Conservation (phyloP, 768 basidiomycete species). For the Crassisporium funariophilum region DNA sequence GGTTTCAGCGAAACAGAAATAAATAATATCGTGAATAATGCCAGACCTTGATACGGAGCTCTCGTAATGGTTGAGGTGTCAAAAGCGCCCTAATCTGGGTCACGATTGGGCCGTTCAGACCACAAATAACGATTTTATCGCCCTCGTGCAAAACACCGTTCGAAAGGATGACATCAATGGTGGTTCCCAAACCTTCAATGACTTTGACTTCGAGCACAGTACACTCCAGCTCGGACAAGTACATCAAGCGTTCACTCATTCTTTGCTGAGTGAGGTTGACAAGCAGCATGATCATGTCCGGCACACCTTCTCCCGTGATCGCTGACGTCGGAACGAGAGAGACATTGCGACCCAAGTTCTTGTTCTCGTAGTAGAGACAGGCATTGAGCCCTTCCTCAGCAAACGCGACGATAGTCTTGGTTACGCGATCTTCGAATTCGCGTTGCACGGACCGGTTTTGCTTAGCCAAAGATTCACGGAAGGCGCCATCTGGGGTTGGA, state of each 20-base stretch:
- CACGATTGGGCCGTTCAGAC: conserved; percentile 95
- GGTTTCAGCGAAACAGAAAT: conserved; percentile 14
- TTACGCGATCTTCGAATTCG: conserved; percentile 88
- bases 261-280: conserved; percentile 97
- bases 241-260: conserved; percentile 98
- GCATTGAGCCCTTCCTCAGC: conserved; percentile 98
- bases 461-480: conserved; percentile 86
- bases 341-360: conserved; percentile 89
- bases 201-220: conserved; percentile 99
- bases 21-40: conserved; percentile 5
- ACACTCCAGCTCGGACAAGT: conserved; percentile 94
- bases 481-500: conserved; percentile 87
- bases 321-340: conserved; percentile 98
- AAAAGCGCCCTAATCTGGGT: conserved; percentile 92
- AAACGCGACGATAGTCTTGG: conserved; percentile 88
- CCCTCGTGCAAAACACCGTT: conserved; percentile 93
- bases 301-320: conserved; percentile 96
- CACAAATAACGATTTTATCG: conserved; percentile 94
- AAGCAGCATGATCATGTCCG: conserved; percentile 99
- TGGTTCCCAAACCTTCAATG: conserved; percentile 96
- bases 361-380: conserved; percentile 96
- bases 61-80: conserved; percentile 94
- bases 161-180: conserved; percentile 94
- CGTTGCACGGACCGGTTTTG: conserved; percentile 80
- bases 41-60: conserved; percentile 88